Conservation (phyloP, 129 eudicot genomes). For the Dittrichia graveolens region DNA sequence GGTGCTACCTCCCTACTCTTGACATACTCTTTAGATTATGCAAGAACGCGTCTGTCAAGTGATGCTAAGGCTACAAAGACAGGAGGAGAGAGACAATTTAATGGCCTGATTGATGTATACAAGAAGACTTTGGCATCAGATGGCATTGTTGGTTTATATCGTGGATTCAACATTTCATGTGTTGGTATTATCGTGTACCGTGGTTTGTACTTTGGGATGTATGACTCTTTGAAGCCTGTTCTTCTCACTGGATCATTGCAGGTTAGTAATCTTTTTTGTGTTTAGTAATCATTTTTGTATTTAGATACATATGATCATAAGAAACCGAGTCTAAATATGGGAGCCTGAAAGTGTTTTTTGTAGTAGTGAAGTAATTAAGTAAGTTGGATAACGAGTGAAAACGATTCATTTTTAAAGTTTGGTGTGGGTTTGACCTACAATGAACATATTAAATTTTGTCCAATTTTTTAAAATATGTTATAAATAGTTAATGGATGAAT, state of each 20-base stretch:
- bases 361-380: too few species aligned
- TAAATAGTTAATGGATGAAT: too few species aligned
- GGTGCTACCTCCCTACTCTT: conserved; percentile 60
- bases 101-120: conserved; percentile 60
- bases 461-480: too few species aligned
- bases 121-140: conserved; percentile 55
- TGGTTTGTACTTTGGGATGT: conserved; percentile 64
- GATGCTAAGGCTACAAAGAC: conserved; percentile 55
- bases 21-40: conserved; percentile 63
- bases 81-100: conserved; percentile 66
- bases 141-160: conserved; percentile 55
- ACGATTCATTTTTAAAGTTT: too few species aligned
- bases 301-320: too few species aligned
- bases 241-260: conserved; percentile 48
- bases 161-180: conserved; percentile 61
- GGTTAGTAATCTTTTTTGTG: conserved; percentile 30
- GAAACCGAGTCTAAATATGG: too few species aligned
- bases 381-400: too few species aligned
- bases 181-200: conserved; percentile 64
- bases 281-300: too few species aligned
- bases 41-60: conserved; percentile 60
- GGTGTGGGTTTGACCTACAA: too few species aligned
- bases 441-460: too few species aligned
- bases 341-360: too few species aligned
- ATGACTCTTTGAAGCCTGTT: conserved; percentile 58